These are phyloP conservation scores for Plasmodium vivax DNA, from an alignment of 169 alveolate genomes.

Conservation along the genomic window DNA sequence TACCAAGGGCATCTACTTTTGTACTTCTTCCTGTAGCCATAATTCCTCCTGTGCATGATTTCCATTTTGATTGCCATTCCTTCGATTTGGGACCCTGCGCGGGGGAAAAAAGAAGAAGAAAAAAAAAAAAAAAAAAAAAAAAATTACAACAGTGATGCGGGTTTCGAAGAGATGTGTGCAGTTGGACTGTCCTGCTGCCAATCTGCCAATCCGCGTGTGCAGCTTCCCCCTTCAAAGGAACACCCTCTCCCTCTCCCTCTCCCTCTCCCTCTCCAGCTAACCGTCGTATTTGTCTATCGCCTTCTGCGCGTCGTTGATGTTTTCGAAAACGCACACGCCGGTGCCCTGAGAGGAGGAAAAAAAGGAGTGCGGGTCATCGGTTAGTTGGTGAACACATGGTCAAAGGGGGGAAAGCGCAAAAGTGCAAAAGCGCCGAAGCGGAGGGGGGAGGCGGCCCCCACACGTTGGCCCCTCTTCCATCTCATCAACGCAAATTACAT, in stretches of 20 bases:
- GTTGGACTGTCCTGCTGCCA: background rate
- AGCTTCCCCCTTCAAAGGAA: background rate
- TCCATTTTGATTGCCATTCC: constrained; percentile 68
- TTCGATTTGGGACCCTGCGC: constrained; percentile 65
- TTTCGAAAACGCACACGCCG: constrained; percentile 72
- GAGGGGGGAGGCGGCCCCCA: background rate
- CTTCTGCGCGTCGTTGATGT: constrained; percentile 66
- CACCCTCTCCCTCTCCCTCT: too few species aligned
- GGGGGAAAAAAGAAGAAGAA: background rate
- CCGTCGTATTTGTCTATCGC: constrained; percentile 75
- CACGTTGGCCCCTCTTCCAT: background rate
- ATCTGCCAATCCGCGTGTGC: background rate
- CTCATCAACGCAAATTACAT: constrained; percentile 26
- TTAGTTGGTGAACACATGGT: background rate
- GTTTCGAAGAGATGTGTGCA: background rate
- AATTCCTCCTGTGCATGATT: constrained; percentile 44
- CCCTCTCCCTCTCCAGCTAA: background rate
- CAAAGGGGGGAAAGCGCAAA: background rate
- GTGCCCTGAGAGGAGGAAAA: constrained; percentile 43
- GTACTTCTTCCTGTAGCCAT: constrained; percentile 44
- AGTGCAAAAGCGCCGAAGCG: background rate
- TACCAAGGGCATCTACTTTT: constrained; percentile 73
- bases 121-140: constrained; percentile 16
- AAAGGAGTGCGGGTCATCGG: background rate
- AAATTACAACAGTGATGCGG: background rate